Evolutionary conservation across 2,329 filamentous ascomycete species (phyloP).

Genomic region (Aspergillus transmontanensis): DNA sequence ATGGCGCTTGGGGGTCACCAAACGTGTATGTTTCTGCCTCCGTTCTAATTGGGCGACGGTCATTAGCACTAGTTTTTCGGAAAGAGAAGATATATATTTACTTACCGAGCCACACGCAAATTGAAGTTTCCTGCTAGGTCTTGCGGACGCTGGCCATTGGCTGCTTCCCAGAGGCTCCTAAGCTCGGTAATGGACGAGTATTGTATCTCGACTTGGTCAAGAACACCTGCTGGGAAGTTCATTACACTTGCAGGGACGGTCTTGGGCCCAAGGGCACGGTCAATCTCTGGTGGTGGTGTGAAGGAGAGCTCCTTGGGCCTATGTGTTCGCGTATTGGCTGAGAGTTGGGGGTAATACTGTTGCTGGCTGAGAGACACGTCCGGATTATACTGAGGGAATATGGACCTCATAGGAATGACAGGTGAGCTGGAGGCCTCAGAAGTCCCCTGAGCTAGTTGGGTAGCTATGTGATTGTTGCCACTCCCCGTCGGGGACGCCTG

Average conservation of each 20-base stretch:
- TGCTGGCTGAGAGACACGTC: slow-evolving; percentile 40
- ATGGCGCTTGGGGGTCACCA: slow-evolving; percentile 43
- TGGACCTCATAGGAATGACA: slow-evolving; percentile 45
- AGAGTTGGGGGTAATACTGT: slow-evolving; percentile 35
- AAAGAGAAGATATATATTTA: neutral
- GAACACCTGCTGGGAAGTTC: slow-evolving; percentile 41
- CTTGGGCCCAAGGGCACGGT: slow-evolving; percentile 39
- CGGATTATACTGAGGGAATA: slow-evolving; percentile 49
- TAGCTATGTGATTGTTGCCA: slow-evolving; percentile 13
- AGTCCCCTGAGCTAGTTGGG: slow-evolving; percentile 19
- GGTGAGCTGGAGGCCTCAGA: slow-evolving; percentile 31
- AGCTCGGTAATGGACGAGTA: slow-evolving; percentile 45
- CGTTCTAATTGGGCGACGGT: slow-evolving; percentile 34
- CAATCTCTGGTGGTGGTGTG: slow-evolving; percentile 37
- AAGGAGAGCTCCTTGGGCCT: slow-evolving; percentile 31
- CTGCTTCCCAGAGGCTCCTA: slow-evolving; percentile 46
- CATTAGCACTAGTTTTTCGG: slow-evolving; percentile 10
- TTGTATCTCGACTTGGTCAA: slow-evolving; percentile 36
- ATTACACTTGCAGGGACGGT: slow-evolving; percentile 47
- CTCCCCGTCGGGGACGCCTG: slow-evolving; percentile 8
- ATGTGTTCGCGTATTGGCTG: slow-evolving; percentile 16
- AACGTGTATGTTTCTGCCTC: slow-evolving; percentile 47
- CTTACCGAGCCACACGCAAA: slow-evolving; percentile 46
- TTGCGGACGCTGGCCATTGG: slow-evolving; percentile 46
- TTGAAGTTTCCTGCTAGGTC: slow-evolving; percentile 38